Base-by-base conservation (phyloP, 2,329 filamentous ascomycete species). In the Trichoderma aggressivum region DNA sequence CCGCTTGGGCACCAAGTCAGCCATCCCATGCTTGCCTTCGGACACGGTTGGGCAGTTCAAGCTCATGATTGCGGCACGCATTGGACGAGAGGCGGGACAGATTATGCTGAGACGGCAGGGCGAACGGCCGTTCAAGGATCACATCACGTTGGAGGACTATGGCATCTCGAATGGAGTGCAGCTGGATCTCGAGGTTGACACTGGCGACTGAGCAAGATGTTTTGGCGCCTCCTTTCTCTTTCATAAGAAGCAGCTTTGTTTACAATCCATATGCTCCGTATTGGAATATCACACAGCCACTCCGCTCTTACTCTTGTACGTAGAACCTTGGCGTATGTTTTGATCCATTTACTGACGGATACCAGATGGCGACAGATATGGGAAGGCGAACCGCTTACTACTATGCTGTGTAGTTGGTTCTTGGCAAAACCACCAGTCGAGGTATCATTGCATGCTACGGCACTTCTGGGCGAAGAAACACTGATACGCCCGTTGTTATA, bases 21-120 rank as follows among this genome's bases (percentile, higher is more conserved):
- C 93, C 66, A 96, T 98, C 74, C 95, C 95, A 0, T 98, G 94
- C 79, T 85, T 97, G 71, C 90, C 93, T 0, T 92, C 90, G 3
- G 95, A 98, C 82, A 91, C 90, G 8, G 91, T 98, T 74, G 91
- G 91, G 74, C 87, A 94, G 72, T 94, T 98, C 84, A 98, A 98
- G 83, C 91, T 94, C 60, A 91, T 97, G 86, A 94, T 98, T 28
- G 94, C 94, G 5, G 93, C 93, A 53, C 89, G 92, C 73, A 97
- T 98, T 76, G 95, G 95, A 2, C 89, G 95, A 43, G 91, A 97
- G 76, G 92, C 94, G 58, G 92, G 95, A 78, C 94, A 98, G 83
- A 97, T 98, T 74, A 86, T 98, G 82, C 82, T 98, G 72, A 96
- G 97, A 85, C 86, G 95, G 75, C 95, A 98, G 82, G 93, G 94